phyloP scores from a whole-genome alignment of 164 flowering plant species.

The Paratinospora sagittata region DNA sequence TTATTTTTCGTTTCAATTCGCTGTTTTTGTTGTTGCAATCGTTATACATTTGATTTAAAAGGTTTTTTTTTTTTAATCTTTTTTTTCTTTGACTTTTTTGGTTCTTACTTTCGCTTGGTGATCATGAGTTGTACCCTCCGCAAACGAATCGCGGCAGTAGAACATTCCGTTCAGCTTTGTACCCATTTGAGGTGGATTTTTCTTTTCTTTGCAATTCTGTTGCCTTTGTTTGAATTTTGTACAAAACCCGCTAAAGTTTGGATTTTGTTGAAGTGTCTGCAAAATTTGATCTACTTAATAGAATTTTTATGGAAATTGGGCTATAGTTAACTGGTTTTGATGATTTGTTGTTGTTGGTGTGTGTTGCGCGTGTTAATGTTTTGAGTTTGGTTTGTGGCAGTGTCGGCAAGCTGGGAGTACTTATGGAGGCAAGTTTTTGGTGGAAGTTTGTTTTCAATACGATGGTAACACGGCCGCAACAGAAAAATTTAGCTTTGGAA shows the following conservation, averaged over 20 bases:
- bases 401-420: constrained; percentile 71
- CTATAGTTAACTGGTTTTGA: background rate
- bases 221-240: too few relatives aligned
- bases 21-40: background rate
- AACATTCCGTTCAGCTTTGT: constrained; percentile 20
- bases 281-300: background rate
- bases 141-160: constrained; percentile 25
- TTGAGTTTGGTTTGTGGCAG: constrained; percentile 32
- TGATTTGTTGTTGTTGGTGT: background rate
- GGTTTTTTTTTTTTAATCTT: background rate
- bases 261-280: background rate
- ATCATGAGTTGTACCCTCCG: constrained; percentile 40
- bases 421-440: constrained; percentile 52
- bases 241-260: background rate
- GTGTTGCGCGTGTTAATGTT: background rate
- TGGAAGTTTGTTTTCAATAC: constrained; percentile 48
- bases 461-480: constrained; percentile 27
- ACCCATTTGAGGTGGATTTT: constrained; percentile 48
- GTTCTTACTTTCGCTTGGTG: constrained; percentile 46
- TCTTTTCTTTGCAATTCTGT: background rate
- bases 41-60: background rate
- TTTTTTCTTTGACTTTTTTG: constrained; percentile 35
- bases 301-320: background rate
- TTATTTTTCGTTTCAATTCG: background rate
- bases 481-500: constrained; percentile 45